Base-by-base conservation (phyloP, 179 eudicot genomes). In the Actinidia arguta region DNA sequence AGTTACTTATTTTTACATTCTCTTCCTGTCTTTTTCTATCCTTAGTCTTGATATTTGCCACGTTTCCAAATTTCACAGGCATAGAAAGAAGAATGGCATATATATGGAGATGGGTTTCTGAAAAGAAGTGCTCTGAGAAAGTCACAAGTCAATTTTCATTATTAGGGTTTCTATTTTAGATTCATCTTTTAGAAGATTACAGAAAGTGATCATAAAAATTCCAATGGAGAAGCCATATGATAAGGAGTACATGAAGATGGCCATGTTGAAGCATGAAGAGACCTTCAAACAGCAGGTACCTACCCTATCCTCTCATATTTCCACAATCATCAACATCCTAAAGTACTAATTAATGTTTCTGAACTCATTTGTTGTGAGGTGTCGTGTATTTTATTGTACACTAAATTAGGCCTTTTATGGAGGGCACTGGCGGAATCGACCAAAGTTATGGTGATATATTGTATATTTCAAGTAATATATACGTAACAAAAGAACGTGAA, bases 181-280 rank as follows among this genome's bases (percentile, higher is more conserved):
- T 68, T 42, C 24, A 18, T 12, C 36, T 3, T 25, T 14, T 16
- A 10, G 3, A 36, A 62, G 0, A 63, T 4, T 22, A 12, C 25
- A 22, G 16, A 63, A 63, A 11, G 31, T n/a, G 39, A 64, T 64
- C 18, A 64, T 17, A 18, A 11, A 64, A 39, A 48, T 66, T 48
- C n/a, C 55, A 67, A 82, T 92, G 92, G 94, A 90, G 86, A 88
- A 88, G 36, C 82, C 89, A 8, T 54, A 71, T 63, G 85, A 93
- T 51, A 97, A 88, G 84, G 97, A 95, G 69, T 83, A 66, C 87
- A 92, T 95, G 94, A 93, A 88, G 87, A 91, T 90, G 90, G 99
- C 98, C 16, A 95, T 97, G 93, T 83, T 97, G 75, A 95, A 93
- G 87, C 99, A 97, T 73, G 99, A 97, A 87, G 94, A 97, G 82